Evolutionary conservation across 257 asterid genomes (phyloP).

Genomic region (Osmanthus fragrans): DNA sequence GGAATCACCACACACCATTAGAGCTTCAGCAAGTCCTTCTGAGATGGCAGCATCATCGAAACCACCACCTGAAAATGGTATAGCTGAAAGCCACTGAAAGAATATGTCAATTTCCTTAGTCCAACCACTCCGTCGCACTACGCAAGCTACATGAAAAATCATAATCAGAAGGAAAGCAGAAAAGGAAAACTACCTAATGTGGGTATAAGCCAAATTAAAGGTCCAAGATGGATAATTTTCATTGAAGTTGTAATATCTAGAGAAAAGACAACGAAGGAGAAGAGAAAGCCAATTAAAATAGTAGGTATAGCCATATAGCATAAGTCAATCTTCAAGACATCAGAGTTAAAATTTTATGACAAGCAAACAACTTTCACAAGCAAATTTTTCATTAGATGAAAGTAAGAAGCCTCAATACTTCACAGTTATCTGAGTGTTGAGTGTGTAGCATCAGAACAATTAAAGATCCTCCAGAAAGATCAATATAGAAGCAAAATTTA

Average conservation of each 20-base stretch:
- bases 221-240: not conserved
- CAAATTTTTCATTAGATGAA: not conserved
- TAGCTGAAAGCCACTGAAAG: conserved; percentile 86
- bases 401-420: not conserved
- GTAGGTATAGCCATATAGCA: not conserved
- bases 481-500: not conserved
- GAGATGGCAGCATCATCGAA: conserved; percentile 87
- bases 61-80: conserved; percentile 90
- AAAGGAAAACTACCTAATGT: not conserved
- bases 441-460: not conserved
- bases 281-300: not conserved
- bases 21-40: conserved; percentile 94
- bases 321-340: not conserved
- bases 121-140: conserved; percentile 92
- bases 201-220: conserved; percentile 11
- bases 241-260: not conserved
- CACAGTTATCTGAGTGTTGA: not conserved
- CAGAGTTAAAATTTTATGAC: not conserved
- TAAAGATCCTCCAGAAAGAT: conserved; percentile 5
- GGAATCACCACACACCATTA: conserved; percentile 54
- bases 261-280: not conserved
- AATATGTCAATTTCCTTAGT: conserved; percentile 74
- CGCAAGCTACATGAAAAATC: conserved; percentile 52
- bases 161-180: conserved; percentile 14
- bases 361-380: not conserved